phyloP scores from a whole-genome alignment of 2,329 filamentous ascomycete species.

The Fusarium sp. region DNA sequence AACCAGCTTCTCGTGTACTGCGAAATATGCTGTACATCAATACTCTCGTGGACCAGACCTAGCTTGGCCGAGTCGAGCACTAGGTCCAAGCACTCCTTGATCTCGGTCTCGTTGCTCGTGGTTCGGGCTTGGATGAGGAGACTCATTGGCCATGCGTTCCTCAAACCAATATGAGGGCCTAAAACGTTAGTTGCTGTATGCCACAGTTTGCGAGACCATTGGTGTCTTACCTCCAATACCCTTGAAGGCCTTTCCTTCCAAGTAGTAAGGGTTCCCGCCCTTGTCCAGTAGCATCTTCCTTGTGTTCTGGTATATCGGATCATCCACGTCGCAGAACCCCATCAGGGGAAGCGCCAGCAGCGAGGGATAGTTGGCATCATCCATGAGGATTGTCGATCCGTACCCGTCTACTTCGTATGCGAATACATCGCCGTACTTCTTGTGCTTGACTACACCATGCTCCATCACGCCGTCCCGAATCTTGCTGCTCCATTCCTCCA shows the following conservation, averaged over 20 bases:
- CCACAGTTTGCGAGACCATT: not conserved
- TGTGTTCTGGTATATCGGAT: conserved; percentile 88
- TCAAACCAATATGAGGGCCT: conserved; percentile 80
- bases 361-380: conserved; percentile 89
- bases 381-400: conserved; percentile 85
- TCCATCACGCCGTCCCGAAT: conserved; percentile 86
- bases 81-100: conserved; percentile 75
- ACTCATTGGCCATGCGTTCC: conserved; percentile 97
- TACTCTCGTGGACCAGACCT: conserved; percentile 91
- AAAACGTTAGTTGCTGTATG: conserved; percentile 14
- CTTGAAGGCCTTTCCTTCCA: conserved; percentile 80
- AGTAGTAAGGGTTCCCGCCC: conserved; percentile 87
- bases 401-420: conserved; percentile 92
- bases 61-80: conserved; percentile 82
- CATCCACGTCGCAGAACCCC: conserved; percentile 75
- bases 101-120: conserved; percentile 84
- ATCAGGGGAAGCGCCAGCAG: conserved; percentile 82
- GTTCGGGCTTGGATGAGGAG: conserved; percentile 93
- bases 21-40: conserved; percentile 77
- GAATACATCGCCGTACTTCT: conserved; percentile 82
- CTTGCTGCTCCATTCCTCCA: conserved; percentile 68
- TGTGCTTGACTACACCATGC: conserved; percentile 83
- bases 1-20: conserved; percentile 94
- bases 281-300: conserved; percentile 80
- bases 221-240: conserved; percentile 82